Evolutionary conservation across 306 rosid genomes (phyloP), one percentile per base, ranked within the genome.

Genomic region (Vigna reflexopilosa): DNA sequence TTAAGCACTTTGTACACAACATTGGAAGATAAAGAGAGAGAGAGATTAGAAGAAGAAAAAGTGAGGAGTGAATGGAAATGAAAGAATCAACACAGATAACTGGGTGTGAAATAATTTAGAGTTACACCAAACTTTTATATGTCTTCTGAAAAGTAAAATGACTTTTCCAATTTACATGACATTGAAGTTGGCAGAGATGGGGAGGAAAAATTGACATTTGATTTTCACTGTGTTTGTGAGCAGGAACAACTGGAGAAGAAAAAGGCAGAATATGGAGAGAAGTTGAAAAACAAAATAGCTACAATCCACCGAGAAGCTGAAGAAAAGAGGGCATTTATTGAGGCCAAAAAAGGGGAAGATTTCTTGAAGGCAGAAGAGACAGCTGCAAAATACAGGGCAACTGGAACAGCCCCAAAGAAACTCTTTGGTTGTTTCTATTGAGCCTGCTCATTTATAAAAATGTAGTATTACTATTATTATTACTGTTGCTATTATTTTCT

Each of bases 231-330:
- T 70, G 22, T 5, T 14, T 51, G 58, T 80, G 90, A 50, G 62
- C 80, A 96, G 99, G 91, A 93, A 80, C 70, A 83, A 50, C 79
- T 96, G 79, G 99, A 96, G 89, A 96, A 81, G 91, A 83, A 87
- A 57, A 96, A 90, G 84, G 98, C 97, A 58, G 87, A 86, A 55
- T 78, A 86, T 80, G 87, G 52, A 66, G 99, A 96, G 86, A 86
- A 87, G 82, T 49, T 87, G 91, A 91, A 85, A 36, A 96, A 96
- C 90, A 90, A 90, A 81, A 77, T 91, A 52, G 99, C 91, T 55
- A 5, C 65, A 24, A 67, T 93, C 54, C 98, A 96, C 84, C 91
- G 74, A 69, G 56, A 52, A 24, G 98, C 97, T 65, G 99, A 96
- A 80, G 98, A 93, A 73, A 90, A 82, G 89, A 96, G 80, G 83